Percentiles rank a stretch among this genome's conserved stretches.
These are phyloP conservation scores for Eruca vesicaria DNA, from an alignment of 441 rosid genomes.

Conservation along the genomic window DNA sequence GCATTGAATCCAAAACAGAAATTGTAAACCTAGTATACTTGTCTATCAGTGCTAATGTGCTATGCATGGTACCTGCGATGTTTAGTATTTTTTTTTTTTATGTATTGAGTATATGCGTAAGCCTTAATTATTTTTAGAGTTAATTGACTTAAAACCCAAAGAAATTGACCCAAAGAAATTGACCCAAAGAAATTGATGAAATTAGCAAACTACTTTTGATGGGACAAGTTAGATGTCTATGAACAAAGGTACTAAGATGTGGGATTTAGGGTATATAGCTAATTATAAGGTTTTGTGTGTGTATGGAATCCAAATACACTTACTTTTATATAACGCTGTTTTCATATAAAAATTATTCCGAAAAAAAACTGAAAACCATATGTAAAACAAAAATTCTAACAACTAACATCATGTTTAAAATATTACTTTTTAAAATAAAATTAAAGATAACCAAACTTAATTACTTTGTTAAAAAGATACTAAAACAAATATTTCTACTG, in stretches of 20 bases:
- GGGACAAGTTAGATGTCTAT: no score
- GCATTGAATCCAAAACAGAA: background rate
- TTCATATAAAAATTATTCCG: background rate
- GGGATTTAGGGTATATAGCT: no score
- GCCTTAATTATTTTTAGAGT: no score
- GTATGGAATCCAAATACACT: no score
- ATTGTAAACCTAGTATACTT: background rate
- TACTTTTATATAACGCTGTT: background rate
- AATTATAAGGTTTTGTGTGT: no score
- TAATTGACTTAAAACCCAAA: no score
- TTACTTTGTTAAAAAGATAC: background rate
- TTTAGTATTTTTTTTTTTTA: background rate
- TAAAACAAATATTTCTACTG: background rate
- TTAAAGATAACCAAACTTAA: background rate
- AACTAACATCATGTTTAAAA: background rate
- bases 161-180: no score
- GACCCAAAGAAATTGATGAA: no score
- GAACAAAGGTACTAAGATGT: no score
- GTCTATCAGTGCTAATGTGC: background rate
- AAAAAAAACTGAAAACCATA: background rate
- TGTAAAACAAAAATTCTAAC: background rate
- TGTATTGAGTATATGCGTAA: background rate
- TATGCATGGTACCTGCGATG: background rate
- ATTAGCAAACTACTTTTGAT: no score
- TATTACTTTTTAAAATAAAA: background rate